Evolutionary conservation across 352 stramenopile genomes (phyloP).

Genomic region (Phytopythium chamaehyphon): DNA sequence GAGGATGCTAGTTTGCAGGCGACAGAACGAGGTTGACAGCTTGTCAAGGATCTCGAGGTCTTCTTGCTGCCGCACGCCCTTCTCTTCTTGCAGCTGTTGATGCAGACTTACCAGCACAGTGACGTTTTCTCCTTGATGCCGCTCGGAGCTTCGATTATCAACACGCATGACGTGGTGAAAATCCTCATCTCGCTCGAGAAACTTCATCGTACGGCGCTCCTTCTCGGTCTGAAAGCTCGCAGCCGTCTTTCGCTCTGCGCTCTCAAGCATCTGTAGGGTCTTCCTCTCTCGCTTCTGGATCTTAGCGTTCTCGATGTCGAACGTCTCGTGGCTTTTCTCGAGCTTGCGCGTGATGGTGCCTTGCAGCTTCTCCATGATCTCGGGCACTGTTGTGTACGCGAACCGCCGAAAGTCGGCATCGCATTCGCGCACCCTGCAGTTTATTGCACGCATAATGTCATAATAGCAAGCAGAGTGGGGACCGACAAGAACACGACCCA

Average conservation of each 20-base stretch:
- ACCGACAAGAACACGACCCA: no score
- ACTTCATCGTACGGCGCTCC: slow-evolving; percentile 45
- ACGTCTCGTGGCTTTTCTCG: slow-evolving; percentile 88
- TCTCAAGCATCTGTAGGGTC: slow-evolving; percentile 61
- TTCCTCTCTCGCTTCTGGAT: slow-evolving; percentile 89
- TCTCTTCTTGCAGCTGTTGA: slow-evolving; percentile 50
- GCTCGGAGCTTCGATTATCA: slow-evolving; percentile 54
- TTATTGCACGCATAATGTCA: slow-evolving; percentile 1
- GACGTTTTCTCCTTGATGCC: slow-evolving; percentile 41
- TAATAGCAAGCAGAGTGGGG: neutral
- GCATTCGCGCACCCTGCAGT: slow-evolving; percentile 40
- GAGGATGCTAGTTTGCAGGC: slow-evolving; percentile 77
- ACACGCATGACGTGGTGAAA: slow-evolving; percentile 64
- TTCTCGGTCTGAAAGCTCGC: slow-evolving; percentile 71
- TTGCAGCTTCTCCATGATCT: slow-evolving; percentile 86
- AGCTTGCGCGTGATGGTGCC: slow-evolving; percentile 86
- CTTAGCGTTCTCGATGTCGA: slow-evolving; percentile 93
- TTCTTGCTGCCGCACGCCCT: slow-evolving; percentile 46
- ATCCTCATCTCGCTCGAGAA: slow-evolving; percentile 57
- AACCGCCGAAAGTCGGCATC: slow-evolving; percentile 60
- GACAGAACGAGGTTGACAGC: slow-evolving; percentile 66
- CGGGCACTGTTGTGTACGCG: slow-evolving; percentile 80
- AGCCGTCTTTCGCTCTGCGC: slow-evolving; percentile 54
- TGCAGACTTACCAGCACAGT: slow-evolving; percentile 45
- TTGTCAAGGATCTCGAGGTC: slow-evolving; percentile 82